Evolutionary conservation across 176 grass and related monocot genomes (phyloP), one percentile per base, ranked within the genome.

Genomic region (Carex scoparia): DNA sequence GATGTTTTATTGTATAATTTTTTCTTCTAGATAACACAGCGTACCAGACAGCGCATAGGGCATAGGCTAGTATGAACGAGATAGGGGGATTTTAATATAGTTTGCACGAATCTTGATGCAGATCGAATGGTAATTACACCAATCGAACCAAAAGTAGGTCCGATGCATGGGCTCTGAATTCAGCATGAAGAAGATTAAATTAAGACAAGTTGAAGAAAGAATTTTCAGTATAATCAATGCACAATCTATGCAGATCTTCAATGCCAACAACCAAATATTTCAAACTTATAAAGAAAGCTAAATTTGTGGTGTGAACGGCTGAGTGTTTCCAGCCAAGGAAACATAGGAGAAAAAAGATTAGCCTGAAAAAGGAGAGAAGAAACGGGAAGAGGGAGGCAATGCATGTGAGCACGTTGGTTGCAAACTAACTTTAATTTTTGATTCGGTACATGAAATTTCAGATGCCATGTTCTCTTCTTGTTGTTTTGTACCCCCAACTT

Each of bases 401-500:
- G 74, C 74, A 78, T 78, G 74, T 78, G 74, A 56, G 13, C 74
- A 78, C 51, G 74, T 78, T 78, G 74, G 49, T 78, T 78, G 49
- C 74, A 57, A 78, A 78, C 74, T 78, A 56, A 77, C 19, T n/a
- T 44, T 7, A 65, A 23, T 44, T 70, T 31, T 53, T 76, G 4
- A 32, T 76, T 55, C 55, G 30, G 30, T 76, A 55, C 48, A 55
- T 55, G 23, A 27, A 54, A 54, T 55, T 31, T 76, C 19, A 31
- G 72, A 46, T 76, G 73, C 73, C 49, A 56, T 48, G 73, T 55
- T 56, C 51, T 28, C 27, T 77, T 55, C 48, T 76, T 32, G 1
- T 42, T 42, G 7, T 7, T 38, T 42, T 38, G 11, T 12, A 10
- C 49, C 46, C 49, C 73, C 23, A 11, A 55, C 23, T 32, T 77